phyloP scores from a whole-genome alignment of 345 rosid species.

The Aquilaria malaccensis region DNA sequence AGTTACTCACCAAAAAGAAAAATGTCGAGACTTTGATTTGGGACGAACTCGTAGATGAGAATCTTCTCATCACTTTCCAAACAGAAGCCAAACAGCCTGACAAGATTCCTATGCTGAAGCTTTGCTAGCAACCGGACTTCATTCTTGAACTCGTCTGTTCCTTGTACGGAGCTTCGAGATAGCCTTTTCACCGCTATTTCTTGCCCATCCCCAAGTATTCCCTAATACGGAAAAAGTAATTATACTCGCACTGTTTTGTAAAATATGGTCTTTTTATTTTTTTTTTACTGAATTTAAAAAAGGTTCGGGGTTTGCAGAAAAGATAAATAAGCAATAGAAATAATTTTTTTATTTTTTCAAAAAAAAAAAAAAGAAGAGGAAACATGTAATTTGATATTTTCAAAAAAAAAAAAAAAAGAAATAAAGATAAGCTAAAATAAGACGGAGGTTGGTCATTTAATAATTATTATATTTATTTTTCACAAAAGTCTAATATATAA shows the following conservation, averaged over 20 bases:
- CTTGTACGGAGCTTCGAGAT: constrained; percentile 32
- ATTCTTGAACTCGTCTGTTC: constrained; percentile 36
- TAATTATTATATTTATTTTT: too few relatives aligned
- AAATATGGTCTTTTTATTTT: background rate
- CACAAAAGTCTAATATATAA: too few relatives aligned
- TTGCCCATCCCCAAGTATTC: constrained; percentile 27
- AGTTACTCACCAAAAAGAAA: constrained; percentile 25
- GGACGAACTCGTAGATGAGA: constrained; percentile 45
- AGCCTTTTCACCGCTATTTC: constrained; percentile 45
- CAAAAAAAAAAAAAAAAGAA: background rate
- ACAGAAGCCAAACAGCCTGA: constrained; percentile 38
- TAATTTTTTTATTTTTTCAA: background rate
- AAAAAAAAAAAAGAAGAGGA: background rate
- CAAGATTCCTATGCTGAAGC: constrained; percentile 53
- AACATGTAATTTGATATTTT: too few relatives aligned
- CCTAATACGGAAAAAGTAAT: constrained; percentile 18
- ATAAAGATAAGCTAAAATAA: too few relatives aligned
- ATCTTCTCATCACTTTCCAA: constrained; percentile 35
- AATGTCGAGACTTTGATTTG: constrained; percentile 39
- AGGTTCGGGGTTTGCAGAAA: background rate
- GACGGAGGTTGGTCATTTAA: too few relatives aligned
- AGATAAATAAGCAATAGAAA: too few relatives aligned
- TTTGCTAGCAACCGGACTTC: constrained; percentile 35
- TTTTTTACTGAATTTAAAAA: background rate
- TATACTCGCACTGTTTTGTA: background rate